Conservation (phyloP, 2,329 filamentous ascomycete species). For the Pseudocercospora fuligena region DNA sequence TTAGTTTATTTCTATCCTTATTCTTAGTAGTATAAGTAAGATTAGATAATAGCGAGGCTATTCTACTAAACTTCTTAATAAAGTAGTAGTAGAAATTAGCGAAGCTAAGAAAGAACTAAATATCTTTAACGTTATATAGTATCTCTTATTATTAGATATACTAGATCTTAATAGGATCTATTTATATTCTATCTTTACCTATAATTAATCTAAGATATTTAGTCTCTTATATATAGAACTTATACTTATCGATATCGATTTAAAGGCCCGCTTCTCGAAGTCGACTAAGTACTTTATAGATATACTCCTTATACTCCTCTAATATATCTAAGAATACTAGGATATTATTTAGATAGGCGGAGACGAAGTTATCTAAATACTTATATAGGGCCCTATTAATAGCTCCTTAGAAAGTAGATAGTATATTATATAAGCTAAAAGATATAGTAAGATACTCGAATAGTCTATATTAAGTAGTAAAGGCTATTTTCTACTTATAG, state of each 20-base stretch:
- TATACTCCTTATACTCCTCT: constrained; percentile 24
- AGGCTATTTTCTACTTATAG: constrained; percentile 19
- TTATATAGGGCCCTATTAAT: constrained; percentile 17
- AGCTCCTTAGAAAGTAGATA: constrained; percentile 6
- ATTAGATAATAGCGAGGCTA: neutral
- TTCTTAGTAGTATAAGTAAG: neutral
- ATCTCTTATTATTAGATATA: constrained; percentile 24
- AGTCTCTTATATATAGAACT: constrained; percentile 27
- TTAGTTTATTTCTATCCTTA: neutral
- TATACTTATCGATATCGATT: constrained; percentile 29
- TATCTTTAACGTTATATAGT: constrained; percentile 19
- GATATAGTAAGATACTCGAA: constrained; percentile 22
- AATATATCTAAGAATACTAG: constrained; percentile 12
- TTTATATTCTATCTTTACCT: constrained; percentile 22
- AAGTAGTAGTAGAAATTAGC: too few relatives aligned
- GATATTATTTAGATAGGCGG: constrained; percentile 9
- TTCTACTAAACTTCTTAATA: neutral
- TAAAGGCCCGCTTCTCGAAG: constrained; percentile 19
- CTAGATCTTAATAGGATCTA: constrained; percentile 22
- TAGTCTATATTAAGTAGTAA: constrained; percentile 18
- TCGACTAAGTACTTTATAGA: constrained; percentile 25
- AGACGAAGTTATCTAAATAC: constrained; percentile 18
- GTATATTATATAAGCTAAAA: constrained; percentile 13
- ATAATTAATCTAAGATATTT: constrained; percentile 32
- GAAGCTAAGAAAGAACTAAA: constrained; percentile 12